A percentile compares a stretch with the other conserved stretches of the same genome.
These are phyloP conservation scores for Microthyrium microscopicum DNA, from an alignment of 2,329 filamentous ascomycete species.

Conservation along the genomic window DNA sequence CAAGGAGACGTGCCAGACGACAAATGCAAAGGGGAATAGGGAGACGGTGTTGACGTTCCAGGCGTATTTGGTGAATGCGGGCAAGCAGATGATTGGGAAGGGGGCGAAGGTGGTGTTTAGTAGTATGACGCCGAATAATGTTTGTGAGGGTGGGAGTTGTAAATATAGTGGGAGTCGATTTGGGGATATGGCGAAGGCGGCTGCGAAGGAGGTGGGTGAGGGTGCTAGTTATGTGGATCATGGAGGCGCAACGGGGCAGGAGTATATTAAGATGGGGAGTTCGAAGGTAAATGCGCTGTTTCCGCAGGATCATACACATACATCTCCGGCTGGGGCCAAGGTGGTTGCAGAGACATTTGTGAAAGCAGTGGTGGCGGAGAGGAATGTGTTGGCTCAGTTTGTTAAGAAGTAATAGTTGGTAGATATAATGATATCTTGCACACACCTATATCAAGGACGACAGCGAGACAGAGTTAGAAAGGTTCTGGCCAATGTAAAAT, in stretches of 20 bases:
- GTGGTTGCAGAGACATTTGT: constrained; percentile 41
- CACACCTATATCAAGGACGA: no score
- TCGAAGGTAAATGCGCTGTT: constrained; percentile 35
- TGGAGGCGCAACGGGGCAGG: constrained; percentile 37
- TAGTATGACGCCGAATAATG: constrained; percentile 44
- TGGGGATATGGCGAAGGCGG: constrained; percentile 35
- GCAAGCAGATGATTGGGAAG: constrained; percentile 35
- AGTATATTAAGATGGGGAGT: constrained; percentile 34
- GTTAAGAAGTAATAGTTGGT: no score
- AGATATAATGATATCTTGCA: no score
- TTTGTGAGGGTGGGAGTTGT: constrained; percentile 41
- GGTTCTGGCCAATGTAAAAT: no score
- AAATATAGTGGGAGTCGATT: constrained; percentile 34
- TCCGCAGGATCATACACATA: constrained; percentile 45
- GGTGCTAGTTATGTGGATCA: constrained; percentile 40
- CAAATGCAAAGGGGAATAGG: constrained; percentile 57
- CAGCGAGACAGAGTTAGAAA: no score
- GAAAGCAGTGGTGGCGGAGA: constrained; percentile 36
- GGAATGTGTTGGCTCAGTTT: constrained; percentile 24
- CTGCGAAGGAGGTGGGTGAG: constrained; percentile 28
- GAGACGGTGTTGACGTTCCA: constrained; percentile 46
- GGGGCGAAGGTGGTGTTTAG: constrained; percentile 45
- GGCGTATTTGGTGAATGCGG: constrained; percentile 41
- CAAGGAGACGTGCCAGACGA: constrained; percentile 59
- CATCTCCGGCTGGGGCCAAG: constrained; percentile 37